Percentiles rank a stretch among this genome's conserved stretches.
Conservation (phyloP, 2,329 filamentous ascomycete species). For the Tolypocladium pustulatum region DNA sequence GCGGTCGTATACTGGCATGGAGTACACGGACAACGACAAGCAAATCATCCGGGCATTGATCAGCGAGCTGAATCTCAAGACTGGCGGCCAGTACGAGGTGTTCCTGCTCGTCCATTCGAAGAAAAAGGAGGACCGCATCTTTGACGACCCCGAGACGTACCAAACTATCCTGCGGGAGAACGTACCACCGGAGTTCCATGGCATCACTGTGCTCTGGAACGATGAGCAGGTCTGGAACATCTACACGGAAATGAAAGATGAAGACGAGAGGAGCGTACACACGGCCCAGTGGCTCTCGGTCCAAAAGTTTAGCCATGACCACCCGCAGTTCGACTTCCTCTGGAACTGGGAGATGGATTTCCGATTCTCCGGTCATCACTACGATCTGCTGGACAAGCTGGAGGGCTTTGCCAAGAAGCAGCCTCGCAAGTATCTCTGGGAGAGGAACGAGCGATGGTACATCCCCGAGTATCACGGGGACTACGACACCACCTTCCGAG, state of each 20-base stretch:
- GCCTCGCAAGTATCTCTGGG: constrained; percentile 64
- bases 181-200: constrained; percentile 59
- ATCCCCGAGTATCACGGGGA: constrained; percentile 58
- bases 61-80: constrained; percentile 63
- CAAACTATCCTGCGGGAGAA: constrained; percentile 47
- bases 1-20: constrained; percentile 63
- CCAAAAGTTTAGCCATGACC: constrained; percentile 64
- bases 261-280: constrained; percentile 41
- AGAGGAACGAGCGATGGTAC: constrained; percentile 62
- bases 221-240: constrained; percentile 63
- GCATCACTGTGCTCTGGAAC: constrained; percentile 66
- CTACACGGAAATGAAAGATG: constrained; percentile 65
- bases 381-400: constrained; percentile 63
- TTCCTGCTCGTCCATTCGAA: constrained; percentile 74
- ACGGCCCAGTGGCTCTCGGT: constrained; percentile 60
- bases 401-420: constrained; percentile 53
- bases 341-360: constrained; percentile 89
- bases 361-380: constrained; percentile 70
- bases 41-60: constrained; percentile 71
- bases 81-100: constrained; percentile 72
- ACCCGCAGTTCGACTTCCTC: constrained; percentile 69
- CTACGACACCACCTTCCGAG: constrained; percentile 57
- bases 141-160: constrained; percentile 48
- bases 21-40: constrained; percentile 70
- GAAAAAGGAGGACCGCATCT: constrained; percentile 46